Percentiles rank a stretch among this genome's conserved stretches.
These are phyloP conservation scores for Coemansia sp. DNA, from an alignment of 192 early-diverging fungal species.

Conservation along the genomic window DNA sequence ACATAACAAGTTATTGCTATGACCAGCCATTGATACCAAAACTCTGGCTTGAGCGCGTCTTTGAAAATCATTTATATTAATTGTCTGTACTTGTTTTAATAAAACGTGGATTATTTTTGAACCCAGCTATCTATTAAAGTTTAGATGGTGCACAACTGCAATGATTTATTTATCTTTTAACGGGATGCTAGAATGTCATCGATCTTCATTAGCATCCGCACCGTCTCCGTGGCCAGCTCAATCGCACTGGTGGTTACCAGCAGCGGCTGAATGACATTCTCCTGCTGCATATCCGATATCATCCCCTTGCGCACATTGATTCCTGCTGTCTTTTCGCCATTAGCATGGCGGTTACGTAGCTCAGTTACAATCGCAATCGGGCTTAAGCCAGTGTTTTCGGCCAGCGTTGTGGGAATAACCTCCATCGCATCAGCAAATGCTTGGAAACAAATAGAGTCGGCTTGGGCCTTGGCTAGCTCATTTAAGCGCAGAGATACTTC, in stretches of 20 bases:
- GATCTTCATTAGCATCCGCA: conserved; percentile 99
- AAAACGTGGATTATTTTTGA: no score
- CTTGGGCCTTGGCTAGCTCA: conserved; percentile 83
- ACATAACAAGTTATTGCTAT: no score
- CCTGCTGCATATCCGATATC: conserved; percentile 96
- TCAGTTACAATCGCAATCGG: conserved; percentile 97
- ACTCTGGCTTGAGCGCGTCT: no score
- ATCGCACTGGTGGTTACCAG: conserved; percentile 98
- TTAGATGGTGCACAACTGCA: no score
- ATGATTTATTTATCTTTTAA: no score
- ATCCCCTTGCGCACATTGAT: conserved; percentile 97
- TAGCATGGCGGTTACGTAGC: conserved; percentile 90
- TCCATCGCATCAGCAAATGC: conserved; percentile 97
- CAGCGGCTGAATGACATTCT: conserved; percentile 97
- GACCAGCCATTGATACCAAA: no score
- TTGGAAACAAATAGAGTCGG: conserved; percentile 93
- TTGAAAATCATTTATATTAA: no score
- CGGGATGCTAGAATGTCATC: conserved; percentile 77
- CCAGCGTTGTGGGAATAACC: conserved; percentile 94
- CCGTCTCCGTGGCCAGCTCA: conserved; percentile 94
- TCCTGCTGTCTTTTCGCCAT: conserved; percentile 90
- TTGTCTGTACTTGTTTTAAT: no score
- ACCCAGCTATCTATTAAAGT: no score
- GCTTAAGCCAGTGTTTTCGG: conserved; percentile 97
- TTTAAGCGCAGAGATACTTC: conserved; percentile 85